Conservation (phyloP, 768 basidiomycete species). For the Mycena capillaripes region DNA sequence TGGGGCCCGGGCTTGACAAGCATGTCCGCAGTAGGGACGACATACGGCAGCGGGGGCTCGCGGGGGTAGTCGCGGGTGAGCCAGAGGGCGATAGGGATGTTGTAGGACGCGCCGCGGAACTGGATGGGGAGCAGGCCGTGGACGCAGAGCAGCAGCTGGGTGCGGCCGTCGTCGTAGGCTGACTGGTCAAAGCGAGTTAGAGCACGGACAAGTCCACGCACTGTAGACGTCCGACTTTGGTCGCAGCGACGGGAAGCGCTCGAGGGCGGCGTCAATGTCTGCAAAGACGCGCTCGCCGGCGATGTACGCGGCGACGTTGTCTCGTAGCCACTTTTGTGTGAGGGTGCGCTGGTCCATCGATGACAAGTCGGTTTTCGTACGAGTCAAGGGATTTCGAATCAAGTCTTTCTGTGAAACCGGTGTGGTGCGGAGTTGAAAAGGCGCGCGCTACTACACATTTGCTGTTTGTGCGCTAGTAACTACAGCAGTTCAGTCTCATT, state of each 20-base stretch:
- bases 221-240: conserved; percentile 90
- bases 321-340: conserved; percentile 76
- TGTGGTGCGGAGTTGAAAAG: too few species aligned
- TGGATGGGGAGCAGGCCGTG: conserved; percentile 93
- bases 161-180: conserved; percentile 96
- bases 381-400: too few species aligned
- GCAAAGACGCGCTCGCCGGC: conserved; percentile 68
- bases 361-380: too few species aligned
- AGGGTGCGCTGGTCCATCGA: conserved; percentile 46
- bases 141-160: conserved; percentile 90
- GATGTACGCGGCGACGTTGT: conserved; percentile 71
- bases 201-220: conserved; percentile 47
- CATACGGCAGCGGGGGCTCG: conserved; percentile 87
- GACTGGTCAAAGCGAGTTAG: conserved; percentile 31
- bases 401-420: too few species aligned
- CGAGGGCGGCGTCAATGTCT: conserved; percentile 75
- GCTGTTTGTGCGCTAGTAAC: too few species aligned
- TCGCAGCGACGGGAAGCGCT: conserved; percentile 67
- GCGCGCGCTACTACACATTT: too few species aligned
- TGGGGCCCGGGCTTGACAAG: conserved; percentile 82
- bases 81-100: conserved; percentile 95
- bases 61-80: conserved; percentile 87
- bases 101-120: conserved; percentile 83
- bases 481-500: too few species aligned
- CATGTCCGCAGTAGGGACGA: conserved; percentile 93